A percentile compares a stretch with the other conserved stretches of the same genome.
phyloP scores from a whole-genome alignment of 768 basidiomycete genomes.

The Harrya chromipes region DNA sequence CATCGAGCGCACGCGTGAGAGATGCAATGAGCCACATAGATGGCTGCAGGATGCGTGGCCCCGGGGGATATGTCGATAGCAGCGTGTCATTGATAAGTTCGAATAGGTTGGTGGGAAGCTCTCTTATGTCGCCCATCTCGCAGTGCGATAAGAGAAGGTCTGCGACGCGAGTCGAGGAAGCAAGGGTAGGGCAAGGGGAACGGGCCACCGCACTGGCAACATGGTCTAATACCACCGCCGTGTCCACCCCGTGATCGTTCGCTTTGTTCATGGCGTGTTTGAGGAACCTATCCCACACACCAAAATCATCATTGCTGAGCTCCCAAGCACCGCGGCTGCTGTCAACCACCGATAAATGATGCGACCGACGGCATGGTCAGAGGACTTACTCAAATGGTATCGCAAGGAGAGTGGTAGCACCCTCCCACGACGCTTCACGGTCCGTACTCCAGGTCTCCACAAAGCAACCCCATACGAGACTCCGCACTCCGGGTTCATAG shows the following conservation, averaged over 20 bases:
- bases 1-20: slow-evolving; percentile 51
- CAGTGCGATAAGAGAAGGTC: slow-evolving; percentile 60
- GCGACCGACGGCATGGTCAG: neutral
- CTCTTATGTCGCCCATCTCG: slow-evolving; percentile 47
- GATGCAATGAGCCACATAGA: slow-evolving; percentile 63
- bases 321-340: slow-evolving; percentile 50
- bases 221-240: slow-evolving; percentile 50
- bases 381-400: slow-evolving; percentile 60
- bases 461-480: slow-evolving; percentile 55
- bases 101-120: slow-evolving; percentile 52
- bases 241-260: slow-evolving; percentile 58
- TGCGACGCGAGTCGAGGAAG: slow-evolving; percentile 50
- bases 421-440: slow-evolving; percentile 49
- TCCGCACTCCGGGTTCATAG: slow-evolving; percentile 43
- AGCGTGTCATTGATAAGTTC: slow-evolving; percentile 62
- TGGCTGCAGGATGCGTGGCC: slow-evolving; percentile 47
- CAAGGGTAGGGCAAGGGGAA: slow-evolving; percentile 38
- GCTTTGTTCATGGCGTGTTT: slow-evolving; percentile 50
- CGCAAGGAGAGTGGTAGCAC: slow-evolving; percentile 47
- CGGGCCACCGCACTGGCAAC: slow-evolving; percentile 48
- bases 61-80: slow-evolving; percentile 63
- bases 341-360: slow-evolving; percentile 7
- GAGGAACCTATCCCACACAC: slow-evolving; percentile 59
- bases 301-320: slow-evolving; percentile 50
- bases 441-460: slow-evolving; percentile 53